Conservation (phyloP, 2,329 filamentous ascomycete genomes). For the Pezicula rhizophila region DNA sequence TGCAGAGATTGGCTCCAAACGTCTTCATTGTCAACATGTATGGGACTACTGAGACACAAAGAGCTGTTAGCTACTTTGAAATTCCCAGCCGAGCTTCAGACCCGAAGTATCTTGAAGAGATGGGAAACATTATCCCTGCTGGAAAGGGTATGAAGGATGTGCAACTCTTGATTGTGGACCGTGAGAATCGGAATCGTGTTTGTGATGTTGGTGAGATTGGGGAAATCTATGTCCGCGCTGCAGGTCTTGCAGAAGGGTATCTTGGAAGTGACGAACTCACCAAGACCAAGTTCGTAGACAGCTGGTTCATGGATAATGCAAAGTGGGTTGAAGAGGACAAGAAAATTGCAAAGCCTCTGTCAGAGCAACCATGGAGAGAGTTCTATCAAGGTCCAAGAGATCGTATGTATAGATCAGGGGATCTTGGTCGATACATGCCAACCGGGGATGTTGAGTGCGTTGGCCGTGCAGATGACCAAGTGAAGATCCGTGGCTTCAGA, state of each 20-base stretch:
- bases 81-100: slow-evolving; percentile 62
- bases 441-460: slow-evolving; percentile 69
- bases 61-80: slow-evolving; percentile 78
- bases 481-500: slow-evolving; percentile 93
- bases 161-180: slow-evolving; percentile 78
- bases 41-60: slow-evolving; percentile 79
- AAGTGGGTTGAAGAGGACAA: slow-evolving; percentile 36
- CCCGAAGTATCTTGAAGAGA: slow-evolving; percentile 54
- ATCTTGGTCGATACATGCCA: slow-evolving; percentile 69
- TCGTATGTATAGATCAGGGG: slow-evolving; percentile 80
- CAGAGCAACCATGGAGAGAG: slow-evolving; percentile 67
- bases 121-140: slow-evolving; percentile 74
- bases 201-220: slow-evolving; percentile 79
- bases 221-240: slow-evolving; percentile 77
- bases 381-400: slow-evolving; percentile 80
- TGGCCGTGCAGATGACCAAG: slow-evolving; percentile 78
- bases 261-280: slow-evolving; percentile 30
- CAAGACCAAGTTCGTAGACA: slow-evolving; percentile 26
- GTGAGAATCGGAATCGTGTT: slow-evolving; percentile 55
- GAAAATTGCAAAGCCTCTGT: slow-evolving; percentile 52
- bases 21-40: slow-evolving; percentile 79
- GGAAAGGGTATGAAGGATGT: slow-evolving; percentile 85
- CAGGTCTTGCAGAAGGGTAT: slow-evolving; percentile 79
- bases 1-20: slow-evolving; percentile 73
- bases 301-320: slow-evolving; percentile 29